A percentile compares a stretch with the other conserved stretches of the same genome.
phyloP scores from a whole-genome alignment of 1,139 yeast species.

The Suhomyces taliae region DNA sequence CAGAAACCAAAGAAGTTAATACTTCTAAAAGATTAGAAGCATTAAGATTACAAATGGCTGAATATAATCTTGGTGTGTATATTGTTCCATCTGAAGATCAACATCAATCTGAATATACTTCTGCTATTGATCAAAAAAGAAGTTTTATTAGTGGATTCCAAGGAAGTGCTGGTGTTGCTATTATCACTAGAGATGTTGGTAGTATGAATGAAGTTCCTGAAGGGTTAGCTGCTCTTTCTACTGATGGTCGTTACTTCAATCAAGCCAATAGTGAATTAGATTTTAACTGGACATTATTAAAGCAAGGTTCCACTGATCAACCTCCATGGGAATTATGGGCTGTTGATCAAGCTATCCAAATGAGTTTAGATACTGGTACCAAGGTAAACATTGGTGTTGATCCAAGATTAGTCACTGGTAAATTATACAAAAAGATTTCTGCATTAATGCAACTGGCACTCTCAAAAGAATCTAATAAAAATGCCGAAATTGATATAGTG shows the following conservation, averaged over 20 bases:
- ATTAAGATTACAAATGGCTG: conserved; percentile 66
- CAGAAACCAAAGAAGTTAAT: conserved; percentile 51
- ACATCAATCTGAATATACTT: conserved; percentile 89
- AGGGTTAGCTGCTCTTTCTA: conserved; percentile 77
- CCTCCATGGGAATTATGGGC: conserved; percentile 92
- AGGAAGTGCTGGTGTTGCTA: conserved; percentile 94
- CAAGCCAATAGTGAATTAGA: conserved; percentile 91
- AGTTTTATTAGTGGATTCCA: conserved; percentile 86
- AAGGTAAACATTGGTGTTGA: conserved; percentile 47
- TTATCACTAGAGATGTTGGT: conserved; percentile 71
- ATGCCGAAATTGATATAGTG: conserved; percentile 56
- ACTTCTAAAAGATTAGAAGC: conserved; percentile 60
- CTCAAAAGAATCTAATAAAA: conserved; percentile 18
- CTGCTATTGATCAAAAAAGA: conserved; percentile 78
- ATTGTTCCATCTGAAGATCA: conserved; percentile 91
- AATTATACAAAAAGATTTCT: conserved; percentile 30
- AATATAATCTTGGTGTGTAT: conserved; percentile 69
- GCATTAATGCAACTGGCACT: conserved; percentile 22
- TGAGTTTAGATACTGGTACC: conserved; percentile 42
- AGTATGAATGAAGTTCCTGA: conserved; percentile 57
- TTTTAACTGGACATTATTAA: conserved; percentile 81
- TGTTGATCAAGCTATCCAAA: conserved; percentile 58
- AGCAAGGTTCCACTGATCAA: conserved; percentile 72
- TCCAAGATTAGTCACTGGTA: conserved; percentile 67
- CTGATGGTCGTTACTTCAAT: conserved; percentile 92